Base-by-base conservation (phyloP, 2,329 filamentous ascomycete species). In the Aphanoascus verrucosus region DNA sequence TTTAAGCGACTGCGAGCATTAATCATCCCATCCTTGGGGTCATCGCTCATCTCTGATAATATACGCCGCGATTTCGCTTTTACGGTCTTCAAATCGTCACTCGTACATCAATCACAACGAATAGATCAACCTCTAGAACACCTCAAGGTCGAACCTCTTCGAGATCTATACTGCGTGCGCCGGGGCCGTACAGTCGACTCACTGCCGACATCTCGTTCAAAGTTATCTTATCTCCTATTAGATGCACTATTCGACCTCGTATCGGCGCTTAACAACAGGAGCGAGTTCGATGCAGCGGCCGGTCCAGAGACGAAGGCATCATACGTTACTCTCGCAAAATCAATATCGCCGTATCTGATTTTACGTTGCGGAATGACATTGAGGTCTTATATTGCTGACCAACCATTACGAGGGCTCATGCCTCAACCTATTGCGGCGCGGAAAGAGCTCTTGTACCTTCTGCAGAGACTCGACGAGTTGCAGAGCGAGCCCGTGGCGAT, bases 311-410 rank as follows among this genome's bases (percentile, higher is more conserved):
- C n/a, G 28, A 54, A 43, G 31, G 4, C 11, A 1, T 66, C 75
- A 9, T 73, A 76, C 55, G 68, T 79, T 40, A 76, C 81, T 11
- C 80, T 97, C 14, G 86, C 91, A 0, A 79, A 82, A 63, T 85
- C 85, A 2, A 81, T 84, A 0, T 84, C 87, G 0, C 88, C 88
- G 0, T 91, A 88, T 62, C 76, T 97, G 2, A 84, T 97, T 43
- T 74, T 95, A 1, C 83, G 93, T 2, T 82, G 86, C 11, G 88
- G 86, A 0, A 74, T 95, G 14, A 83, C 87, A 0, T 71, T 97
- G n/a, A 83, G 88, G 53, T 77, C 84, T 0, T 97, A 94, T 65
- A 83, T 94, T 44, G 86, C 89, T 3, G 93, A 98, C 67, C 91
- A 96, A 64, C 90, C 91, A 0, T 74, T 98, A 17, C 79, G 93